Percentiles rank a stretch among this genome's conserved stretches.
Conservation (phyloP, 176 grass and related monocot species). For the Poa pratensis region DNA sequence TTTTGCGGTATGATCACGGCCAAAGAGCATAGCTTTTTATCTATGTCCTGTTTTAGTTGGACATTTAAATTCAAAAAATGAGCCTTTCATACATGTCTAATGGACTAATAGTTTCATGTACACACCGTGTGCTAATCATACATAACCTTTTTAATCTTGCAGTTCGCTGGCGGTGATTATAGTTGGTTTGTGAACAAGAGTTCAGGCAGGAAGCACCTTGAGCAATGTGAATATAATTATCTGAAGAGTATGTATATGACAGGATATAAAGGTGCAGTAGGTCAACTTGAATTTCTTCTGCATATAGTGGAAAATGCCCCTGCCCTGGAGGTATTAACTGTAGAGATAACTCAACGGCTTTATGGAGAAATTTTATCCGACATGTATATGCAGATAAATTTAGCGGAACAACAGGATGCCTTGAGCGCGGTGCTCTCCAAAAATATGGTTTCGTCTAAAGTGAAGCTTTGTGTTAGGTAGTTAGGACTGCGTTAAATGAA, state of each 20-base stretch:
- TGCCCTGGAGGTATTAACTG: neutral
- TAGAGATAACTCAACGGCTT: neutral
- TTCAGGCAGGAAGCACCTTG: neutral
- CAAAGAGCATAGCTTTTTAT: neutral
- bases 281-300: constrained; percentile 14
- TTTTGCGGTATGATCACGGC: neutral
- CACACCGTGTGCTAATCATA: neutral
- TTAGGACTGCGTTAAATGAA: neutral
- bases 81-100: too few relatives aligned
- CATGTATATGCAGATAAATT: neutral
- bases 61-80: too few relatives aligned
- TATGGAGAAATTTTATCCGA: neutral
- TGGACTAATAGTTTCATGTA: too few relatives aligned
- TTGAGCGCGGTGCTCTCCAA: neutral
- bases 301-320: constrained; percentile 2
- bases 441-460: neutral
- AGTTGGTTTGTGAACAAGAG: neutral
- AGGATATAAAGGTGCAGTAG: neutral
- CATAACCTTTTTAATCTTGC: neutral
- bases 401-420: neutral
- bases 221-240: neutral
- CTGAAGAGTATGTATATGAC: constrained; percentile 11
- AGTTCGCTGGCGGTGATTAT: neutral
- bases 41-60: neutral
- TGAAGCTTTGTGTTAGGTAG: neutral